Base-by-base conservation (phyloP, 106 monocot species). In the Allium sativum region DNA sequence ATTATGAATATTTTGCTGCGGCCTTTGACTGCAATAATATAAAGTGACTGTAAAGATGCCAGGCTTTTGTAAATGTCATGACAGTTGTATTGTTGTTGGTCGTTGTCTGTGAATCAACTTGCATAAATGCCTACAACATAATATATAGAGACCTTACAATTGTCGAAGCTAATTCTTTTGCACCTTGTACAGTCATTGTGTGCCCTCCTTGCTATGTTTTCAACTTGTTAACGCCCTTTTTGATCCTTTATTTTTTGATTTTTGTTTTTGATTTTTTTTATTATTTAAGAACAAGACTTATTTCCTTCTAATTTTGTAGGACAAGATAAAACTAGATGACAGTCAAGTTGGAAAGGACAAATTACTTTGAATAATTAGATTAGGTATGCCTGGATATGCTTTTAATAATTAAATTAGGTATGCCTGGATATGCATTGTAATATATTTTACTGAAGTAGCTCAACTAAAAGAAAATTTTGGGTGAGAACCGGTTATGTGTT, bases 321-420 rank as follows among this genome's bases (percentile, higher is more conserved):
- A 69, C 71, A 73, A 76, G 84, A 74, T 81, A 79, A 89, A 76
- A 89, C 78, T 84, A 89, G 89, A 89, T 89, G 89, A 89, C 75
- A 70, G 58, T 46, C 71, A 66, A 76, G 71, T 55, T 46, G 44
- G 21, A 53, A 76, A 75, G 81, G 70, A 81, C 3, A 56, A n/a
- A 1, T 79, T 53, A 65, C 52, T 48, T 60, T 66, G n/a, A 53
- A 62, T 48, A 44, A 41, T 21, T 61, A 61, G 44, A 45, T 68
- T 52, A 61, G 44, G 47, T 62, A 48, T 45, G 31, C 17, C 40
- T 12, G 14, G 43, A 44, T 6, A 41, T 54, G 4, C 19, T n/a
- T n/a, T 60, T 66, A 53, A 62, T 48, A 44, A 41, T 21, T 61
- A 61, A 61, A 45, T 68, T 52, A 61, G 44, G 47, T 62, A 48